Conservation (phyloP, 2,329 filamentous ascomycete species). For the Calcarisporium arbuscula region DNA sequence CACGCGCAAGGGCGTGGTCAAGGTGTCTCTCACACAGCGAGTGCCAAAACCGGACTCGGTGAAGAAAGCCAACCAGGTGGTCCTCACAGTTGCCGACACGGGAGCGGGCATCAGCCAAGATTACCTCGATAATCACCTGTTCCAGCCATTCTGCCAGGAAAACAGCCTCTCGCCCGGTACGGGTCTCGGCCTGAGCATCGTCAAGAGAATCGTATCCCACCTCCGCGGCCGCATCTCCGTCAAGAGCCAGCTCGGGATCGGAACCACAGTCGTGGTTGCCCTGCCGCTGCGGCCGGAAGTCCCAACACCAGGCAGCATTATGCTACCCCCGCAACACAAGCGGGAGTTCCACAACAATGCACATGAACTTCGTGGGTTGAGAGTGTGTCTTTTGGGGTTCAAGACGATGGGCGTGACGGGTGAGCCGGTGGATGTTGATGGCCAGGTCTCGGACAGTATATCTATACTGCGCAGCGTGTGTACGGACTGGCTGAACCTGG, state of each 20-base stretch:
- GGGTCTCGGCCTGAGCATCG: constrained; percentile 60
- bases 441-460: constrained; percentile 6
- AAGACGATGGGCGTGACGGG: too few species aligned
- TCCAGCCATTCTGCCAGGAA: constrained; percentile 60
- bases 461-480: constrained; percentile 19
- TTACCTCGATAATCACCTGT: constrained; percentile 54
- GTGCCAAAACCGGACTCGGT: constrained; percentile 11
- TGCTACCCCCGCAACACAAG: constrained; percentile 13
- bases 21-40: constrained; percentile 16
- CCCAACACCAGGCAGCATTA: constrained; percentile 2
- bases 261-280: constrained; percentile 28
- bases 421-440: too few species aligned
- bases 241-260: constrained; percentile 32
- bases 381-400: constrained; percentile 21
- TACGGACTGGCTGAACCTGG: constrained; percentile 25
- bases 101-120: constrained; percentile 60
- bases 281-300: constrained; percentile 18
- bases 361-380: constrained; percentile 21
- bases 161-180: constrained; percentile 53
- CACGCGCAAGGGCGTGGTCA: constrained; percentile 32
- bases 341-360: constrained; percentile 21
- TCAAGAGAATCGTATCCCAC: constrained; percentile 51
- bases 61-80: constrained; percentile 12
- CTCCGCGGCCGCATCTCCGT: constrained; percentile 55
- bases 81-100: constrained; percentile 53